Base-by-base conservation (phyloP, 2,329 filamentous ascomycete species). In the Knoxdaviesia capensis region DNA sequence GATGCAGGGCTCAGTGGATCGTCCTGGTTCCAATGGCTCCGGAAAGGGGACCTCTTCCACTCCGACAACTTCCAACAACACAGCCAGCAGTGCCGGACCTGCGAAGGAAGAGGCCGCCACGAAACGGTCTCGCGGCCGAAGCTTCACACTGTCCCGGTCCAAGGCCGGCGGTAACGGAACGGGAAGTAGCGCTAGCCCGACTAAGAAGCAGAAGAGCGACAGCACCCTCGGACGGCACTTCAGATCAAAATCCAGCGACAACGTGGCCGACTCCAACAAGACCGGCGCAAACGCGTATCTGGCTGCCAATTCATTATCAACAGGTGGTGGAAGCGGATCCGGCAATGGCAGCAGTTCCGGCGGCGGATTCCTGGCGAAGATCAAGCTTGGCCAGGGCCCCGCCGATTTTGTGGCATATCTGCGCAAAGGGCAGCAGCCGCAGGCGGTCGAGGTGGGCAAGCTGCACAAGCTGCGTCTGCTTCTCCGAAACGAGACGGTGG, bases 401-500 rank as follows among this genome's bases (percentile, higher is more conserved):
- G 70, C 74, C 36, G 85, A 94, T 53, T 94, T 92, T 59, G 86
- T 96, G 34, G 68, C 73, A 28, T 94, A 94, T 55, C 62, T 94
- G 50, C 72, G 74, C 52, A 87, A 85, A 57, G 78, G 82, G 1
- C 79, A 77, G 49, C 80, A 84, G 59, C 86, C 86, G 0, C 74
- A 90, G 52, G 65, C 77, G 35, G 79, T 94, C 7, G 88, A 96
- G 56, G 83, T 96, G n/a, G 86, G 87, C 38, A 88, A 90, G 56
- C 63, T 98, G 34, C 90, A 96, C 62, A 96, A 96, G 60, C 69
- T 98, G 38, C 76, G 88, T 9, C 69, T 94, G 20, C 62, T 96
- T 41, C 68, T 98, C 42, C 77, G 90, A 11, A 96, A 96, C 53
- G 90, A 98, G 63, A 93, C 88, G 0, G 85, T 98, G 5, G 74